Conservation (phyloP, 371 early-diverging fungal genomes). For the Rhizomucor pusillus region DNA sequence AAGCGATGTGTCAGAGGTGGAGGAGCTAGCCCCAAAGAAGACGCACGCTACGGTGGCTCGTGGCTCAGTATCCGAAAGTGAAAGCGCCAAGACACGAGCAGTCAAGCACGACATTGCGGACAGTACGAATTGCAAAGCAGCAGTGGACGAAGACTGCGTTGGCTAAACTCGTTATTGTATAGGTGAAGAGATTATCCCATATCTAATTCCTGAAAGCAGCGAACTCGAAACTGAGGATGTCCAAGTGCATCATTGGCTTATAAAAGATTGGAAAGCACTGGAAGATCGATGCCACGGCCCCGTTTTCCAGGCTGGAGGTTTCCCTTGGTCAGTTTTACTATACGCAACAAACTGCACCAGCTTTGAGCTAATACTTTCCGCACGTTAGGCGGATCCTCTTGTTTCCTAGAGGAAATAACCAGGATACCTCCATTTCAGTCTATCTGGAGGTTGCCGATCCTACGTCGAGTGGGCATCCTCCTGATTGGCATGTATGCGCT, state of each 20-base stretch:
- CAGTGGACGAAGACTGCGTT: background rate
- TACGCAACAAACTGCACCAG: background rate
- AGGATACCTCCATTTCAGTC: constrained; percentile 63
- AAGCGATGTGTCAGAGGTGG: constrained; percentile 23
- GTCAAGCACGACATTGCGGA: constrained; percentile 14
- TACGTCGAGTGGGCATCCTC: constrained; percentile 52
- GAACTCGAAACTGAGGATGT: constrained; percentile 52
- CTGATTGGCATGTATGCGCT: constrained; percentile 84
- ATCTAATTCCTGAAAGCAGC: constrained; percentile 24
- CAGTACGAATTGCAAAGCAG: constrained; percentile 5
- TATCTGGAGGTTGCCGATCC: constrained; percentile 82
- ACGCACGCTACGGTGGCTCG: background rate
- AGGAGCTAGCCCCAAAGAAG: constrained; percentile 7
- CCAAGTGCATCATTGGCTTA: constrained; percentile 57
- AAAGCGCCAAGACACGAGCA: constrained; percentile 12
- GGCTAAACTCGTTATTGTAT: background rate
- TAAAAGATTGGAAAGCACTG: constrained; percentile 53
- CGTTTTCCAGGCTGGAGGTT: constrained; percentile 56
- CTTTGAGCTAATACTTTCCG: background rate
- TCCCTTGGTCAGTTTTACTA: constrained; percentile 49
- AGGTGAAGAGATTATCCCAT: constrained; percentile 32
- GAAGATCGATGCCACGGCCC: constrained; percentile 54
- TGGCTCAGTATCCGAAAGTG: constrained; percentile 9
- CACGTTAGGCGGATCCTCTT: constrained; percentile 71
- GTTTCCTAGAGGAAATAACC: constrained; percentile 85